A percentile compares a stretch with the other conserved stretches of the same genome.
phyloP scores from a whole-genome alignment of 495 filamentous ascomycete species.

The Annulohypoxylon moriforme region DNA sequence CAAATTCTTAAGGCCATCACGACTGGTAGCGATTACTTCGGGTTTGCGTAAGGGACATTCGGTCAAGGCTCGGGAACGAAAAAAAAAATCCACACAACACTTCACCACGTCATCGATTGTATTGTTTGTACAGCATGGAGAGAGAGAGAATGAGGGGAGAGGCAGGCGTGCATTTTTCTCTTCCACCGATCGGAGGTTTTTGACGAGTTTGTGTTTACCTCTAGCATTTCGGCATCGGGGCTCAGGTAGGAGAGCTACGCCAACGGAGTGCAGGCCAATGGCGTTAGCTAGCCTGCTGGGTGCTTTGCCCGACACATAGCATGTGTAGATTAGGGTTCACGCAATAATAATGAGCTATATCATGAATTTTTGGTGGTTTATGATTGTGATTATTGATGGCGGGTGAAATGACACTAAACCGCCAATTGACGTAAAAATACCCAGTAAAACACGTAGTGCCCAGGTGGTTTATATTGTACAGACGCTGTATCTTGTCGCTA shows the following conservation, averaged over 20 bases:
- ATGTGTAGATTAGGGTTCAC: constrained; percentile 38
- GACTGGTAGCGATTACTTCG: constrained; percentile 96
- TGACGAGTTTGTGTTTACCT: constrained; percentile 16
- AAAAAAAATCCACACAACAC: not conserved
- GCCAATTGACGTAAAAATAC: no score
- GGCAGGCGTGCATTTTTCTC: constrained; percentile 26
- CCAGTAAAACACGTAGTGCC: no score
- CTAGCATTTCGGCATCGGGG: constrained; percentile 36
- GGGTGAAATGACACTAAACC: no score
- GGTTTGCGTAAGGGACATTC: constrained; percentile 77
- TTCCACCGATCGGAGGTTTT: constrained; percentile 13
- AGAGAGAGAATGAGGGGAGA: constrained; percentile 24
- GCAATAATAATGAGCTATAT: constrained; percentile 24
- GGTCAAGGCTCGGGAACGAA: not conserved
- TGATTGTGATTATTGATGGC: not conserved
- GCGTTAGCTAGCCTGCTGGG: constrained; percentile 23
- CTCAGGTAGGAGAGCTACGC: constrained; percentile 17
- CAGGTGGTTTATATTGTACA: no score
- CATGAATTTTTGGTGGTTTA: not conserved
- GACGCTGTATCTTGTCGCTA: no score
- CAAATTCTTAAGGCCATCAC: constrained; percentile 95
- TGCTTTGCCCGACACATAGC: constrained; percentile 19
- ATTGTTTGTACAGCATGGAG: constrained; percentile 41
- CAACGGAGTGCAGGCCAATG: constrained; percentile 46
- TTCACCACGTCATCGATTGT: constrained; percentile 21